These are phyloP conservation scores for Nicotiana sylvestris DNA, from an alignment of 257 asterid species.

Conservation along the genomic window DNA sequence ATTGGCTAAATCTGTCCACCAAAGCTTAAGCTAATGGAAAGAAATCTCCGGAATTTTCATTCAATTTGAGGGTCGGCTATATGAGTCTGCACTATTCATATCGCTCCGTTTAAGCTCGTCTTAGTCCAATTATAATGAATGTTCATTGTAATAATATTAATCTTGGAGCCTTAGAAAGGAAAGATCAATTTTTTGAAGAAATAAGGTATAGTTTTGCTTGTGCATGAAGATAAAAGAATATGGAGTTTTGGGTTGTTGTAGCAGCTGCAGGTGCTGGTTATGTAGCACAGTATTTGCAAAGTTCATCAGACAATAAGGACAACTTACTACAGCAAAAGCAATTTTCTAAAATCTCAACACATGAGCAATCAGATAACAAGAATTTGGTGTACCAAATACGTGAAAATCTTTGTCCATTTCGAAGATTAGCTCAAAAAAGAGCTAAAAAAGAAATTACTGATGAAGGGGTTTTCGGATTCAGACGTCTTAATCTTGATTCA, in stretches of 20 bases:
- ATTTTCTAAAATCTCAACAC: slow-evolving; percentile 23
- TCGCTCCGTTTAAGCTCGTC: background rate
- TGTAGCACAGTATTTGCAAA: slow-evolving; percentile 52
- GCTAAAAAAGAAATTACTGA: slow-evolving; percentile 12
- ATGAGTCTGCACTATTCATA: background rate
- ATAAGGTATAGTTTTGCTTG: background rate
- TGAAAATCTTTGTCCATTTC: slow-evolving; percentile 55
- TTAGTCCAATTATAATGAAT: background rate
- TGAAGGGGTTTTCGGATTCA: slow-evolving; percentile 11
- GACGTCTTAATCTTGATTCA: slow-evolving; percentile 9
- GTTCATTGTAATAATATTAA: background rate
- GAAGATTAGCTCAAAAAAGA: slow-evolving; percentile 34
- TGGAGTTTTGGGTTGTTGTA: slow-evolving; percentile 83
- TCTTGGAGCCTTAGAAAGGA: background rate
- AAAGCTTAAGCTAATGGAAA: background rate
- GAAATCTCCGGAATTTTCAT: too few relatives aligned
- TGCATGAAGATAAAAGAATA: slow-evolving; percentile 4
- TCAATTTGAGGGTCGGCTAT: too few relatives aligned
- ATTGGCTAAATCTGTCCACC: background rate
- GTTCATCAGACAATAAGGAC: slow-evolving; percentile 36
- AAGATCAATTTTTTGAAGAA: background rate
- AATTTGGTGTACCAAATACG: slow-evolving; percentile 57
- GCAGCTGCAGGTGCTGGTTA: slow-evolving; percentile 89
- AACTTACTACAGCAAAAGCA: slow-evolving; percentile 12
- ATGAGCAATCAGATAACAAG: slow-evolving; percentile 32